Evolutionary conservation across 306 rosid genomes (phyloP), one percentile per base, ranked within the genome.

Genomic region (Vigna mungo): DNA sequence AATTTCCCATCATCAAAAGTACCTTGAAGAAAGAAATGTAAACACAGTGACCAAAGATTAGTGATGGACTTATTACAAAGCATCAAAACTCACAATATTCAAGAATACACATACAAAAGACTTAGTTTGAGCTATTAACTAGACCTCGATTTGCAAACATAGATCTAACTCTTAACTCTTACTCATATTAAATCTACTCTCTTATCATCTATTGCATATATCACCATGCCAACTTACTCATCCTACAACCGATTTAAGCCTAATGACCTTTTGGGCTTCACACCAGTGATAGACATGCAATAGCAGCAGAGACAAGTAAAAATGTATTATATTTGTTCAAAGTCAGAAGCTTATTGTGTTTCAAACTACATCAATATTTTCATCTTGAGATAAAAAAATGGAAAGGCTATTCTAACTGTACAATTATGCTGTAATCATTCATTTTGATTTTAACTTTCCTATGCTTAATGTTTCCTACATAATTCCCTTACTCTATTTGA

Each of bases 1-100:
- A 63, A 85, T 48, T 80, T 80, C 44, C 84, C 86, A 52, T 63
- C 86, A 79, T 79, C 89, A 61, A 44, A 85, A 21, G 44, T 60
- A 44, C 79, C 87, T 84, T 15, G 1, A 20, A 63, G 46, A 44
- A 13, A 5, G 1, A 65, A 21, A 46, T 2, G 13, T 15, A 67
- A 11, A 51, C 36, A 27, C 21, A 66, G n/a, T 63, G 63, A 67
- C 53, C 3, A 15, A 21, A 48, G 2, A 39, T 54, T 55, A 65
- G 75, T 55, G 41, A 32, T 44, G 41, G 23, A 59, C 70, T 20
- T 67, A 79, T 36, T 41, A 63, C 20, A n/a, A 47, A 30, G n/a
- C 62, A 41, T 46, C 73, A 71, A 68, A 10, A 11, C 65, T 62
- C 72, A 11, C 47, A n/a, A 71, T 12, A 23, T 60, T 61, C 62